Evolutionary conservation across 1,139 yeast genomes (phyloP), one percentile per base, ranked within the genome.

Genomic region (Yamadazyma triangularis): DNA sequence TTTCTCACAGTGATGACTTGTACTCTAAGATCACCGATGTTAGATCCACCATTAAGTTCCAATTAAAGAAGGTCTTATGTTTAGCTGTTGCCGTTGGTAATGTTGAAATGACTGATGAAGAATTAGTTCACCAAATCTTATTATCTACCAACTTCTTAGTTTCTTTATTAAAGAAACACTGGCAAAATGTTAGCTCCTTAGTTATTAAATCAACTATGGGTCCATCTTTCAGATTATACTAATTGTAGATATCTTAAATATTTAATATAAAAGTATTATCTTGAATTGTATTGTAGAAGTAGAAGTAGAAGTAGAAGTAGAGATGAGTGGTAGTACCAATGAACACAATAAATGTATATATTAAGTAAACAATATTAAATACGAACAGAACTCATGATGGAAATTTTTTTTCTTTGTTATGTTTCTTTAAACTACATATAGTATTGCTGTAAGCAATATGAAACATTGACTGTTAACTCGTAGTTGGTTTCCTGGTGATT

Each of bases 151-250:
- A 93, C 96, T 93, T 93, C 81, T 86, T 93, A 73, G 98, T 93
- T 56, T 93, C 99, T 57, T 78, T 93, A 73, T 83, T 93, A 73
- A 93, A 93, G 95, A 93, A 93, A 93, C 89, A 91, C 95, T 91
- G 98, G 98, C 98, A 93, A 82, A 93, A 93, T 76, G 96, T 93
- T 67, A 97, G 98, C 62, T 91, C 98, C 63, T 78, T 93, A 73
- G 96, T 89, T 68, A 84, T 93, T 77, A 93, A 93, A 81, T 87
- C 96, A 48, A 79, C 97, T 73, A 93, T 93, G 99, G 98, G 99
- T 75, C 97, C 97, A 70, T 85, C 97, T 66, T 87, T 83, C 94
- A 89, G 98, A 84, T 81, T 91, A 70, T 91, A 91, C 20, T 18
- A 18, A 18, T 18, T 9, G 6, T 18, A 18, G 9, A 18, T 18